Evolutionary conservation across 2,329 filamentous ascomycete genomes (phyloP), one percentile per base, ranked within the genome.

Genomic region (Albifimbria verrucaria): DNA sequence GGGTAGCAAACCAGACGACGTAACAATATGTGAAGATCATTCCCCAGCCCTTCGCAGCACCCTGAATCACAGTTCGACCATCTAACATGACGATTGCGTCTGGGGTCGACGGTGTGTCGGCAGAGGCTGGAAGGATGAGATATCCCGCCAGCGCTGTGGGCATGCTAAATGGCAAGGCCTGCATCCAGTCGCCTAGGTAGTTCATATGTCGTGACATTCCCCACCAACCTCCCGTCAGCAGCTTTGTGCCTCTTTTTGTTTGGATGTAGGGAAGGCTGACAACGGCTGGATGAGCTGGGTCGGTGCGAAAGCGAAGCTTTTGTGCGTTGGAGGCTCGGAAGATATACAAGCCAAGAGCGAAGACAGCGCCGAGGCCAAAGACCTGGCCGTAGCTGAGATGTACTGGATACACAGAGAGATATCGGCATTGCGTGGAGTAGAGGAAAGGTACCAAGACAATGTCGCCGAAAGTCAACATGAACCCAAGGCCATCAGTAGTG

Each of bases 11-110:
- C 74, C 95, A 96, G 7, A 93, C 62, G 59, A 94, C 79, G 73
- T 93, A 96, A 68, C 95, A 95, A 73, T 96, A 96, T 0, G 90
- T 95, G 62, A 95, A 83, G 28, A 90, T 73, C 72, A 90, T 90
- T 41, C 88, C 90, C 81, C 87, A 93, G 15, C 90, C 90, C 58
- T 80, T 82, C n/a, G 88, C 85, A 24, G 85, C 83, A 25, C 85
- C 87, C 48, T 84, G 85, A 10, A 89, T 77, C 2, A 89, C 77
- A 59, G 84, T 80, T 12, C 79, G 78, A 17, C 81, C 79, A 54
- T 82, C 80, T 7, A 72, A 62, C 66, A 80, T 77, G 51, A 78
- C 77, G 54, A 81, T 73, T 1, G 79, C 76, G 20, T 77, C 76
- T 42, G 75, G 70, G 3, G 72, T 72, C 4, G 57, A 55, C 15